Evolutionary conservation across 73 alveolate species (phyloP).

Genomic region (Uronychia setigera): DNA sequence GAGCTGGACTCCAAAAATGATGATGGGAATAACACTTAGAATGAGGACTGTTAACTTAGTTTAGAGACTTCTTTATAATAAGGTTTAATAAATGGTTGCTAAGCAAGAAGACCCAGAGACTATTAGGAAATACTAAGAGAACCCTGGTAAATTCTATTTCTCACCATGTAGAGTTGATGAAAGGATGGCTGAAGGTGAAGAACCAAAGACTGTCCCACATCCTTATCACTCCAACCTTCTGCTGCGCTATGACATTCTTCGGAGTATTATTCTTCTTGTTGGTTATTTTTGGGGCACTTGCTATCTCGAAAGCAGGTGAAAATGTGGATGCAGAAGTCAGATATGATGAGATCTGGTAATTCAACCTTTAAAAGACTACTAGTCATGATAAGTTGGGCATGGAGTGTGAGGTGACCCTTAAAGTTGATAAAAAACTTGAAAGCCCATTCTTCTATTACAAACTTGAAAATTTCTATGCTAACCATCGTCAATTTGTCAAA

Average conservation of each 20-base stretch:
- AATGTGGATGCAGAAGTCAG: neutral
- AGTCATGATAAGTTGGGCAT: constrained; percentile 13
- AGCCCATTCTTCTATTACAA: constrained; percentile 74
- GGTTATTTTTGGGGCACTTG: constrained; percentile 30
- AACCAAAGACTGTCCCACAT: constrained; percentile 44
- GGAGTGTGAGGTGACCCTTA: too few species aligned
- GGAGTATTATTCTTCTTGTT: constrained; percentile 12
- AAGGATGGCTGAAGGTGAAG: constrained; percentile 49
- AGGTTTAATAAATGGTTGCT: too few species aligned
- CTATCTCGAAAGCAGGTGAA: neutral
- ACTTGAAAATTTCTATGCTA: constrained; percentile 84
- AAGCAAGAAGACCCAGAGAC: neutral
- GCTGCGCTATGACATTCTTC: constrained; percentile 53
- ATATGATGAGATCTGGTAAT: constrained; percentile 43
- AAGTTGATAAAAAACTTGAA: constrained; percentile 17
- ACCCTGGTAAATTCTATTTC: too few species aligned
- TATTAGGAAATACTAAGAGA: too few species aligned
- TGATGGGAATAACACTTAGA: too few species aligned
- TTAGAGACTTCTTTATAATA: too few species aligned
- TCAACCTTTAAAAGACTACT: neutral
- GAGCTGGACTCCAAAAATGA: too few species aligned
- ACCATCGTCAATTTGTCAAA: constrained; percentile 84
- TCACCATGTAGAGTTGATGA: too few species aligned
- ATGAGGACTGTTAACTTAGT: too few species aligned
- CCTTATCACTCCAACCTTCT: constrained; percentile 53